Evolutionary conservation across 2,329 filamentous ascomycete species (phyloP).

Genomic region (Aureobasidium musti): DNA sequence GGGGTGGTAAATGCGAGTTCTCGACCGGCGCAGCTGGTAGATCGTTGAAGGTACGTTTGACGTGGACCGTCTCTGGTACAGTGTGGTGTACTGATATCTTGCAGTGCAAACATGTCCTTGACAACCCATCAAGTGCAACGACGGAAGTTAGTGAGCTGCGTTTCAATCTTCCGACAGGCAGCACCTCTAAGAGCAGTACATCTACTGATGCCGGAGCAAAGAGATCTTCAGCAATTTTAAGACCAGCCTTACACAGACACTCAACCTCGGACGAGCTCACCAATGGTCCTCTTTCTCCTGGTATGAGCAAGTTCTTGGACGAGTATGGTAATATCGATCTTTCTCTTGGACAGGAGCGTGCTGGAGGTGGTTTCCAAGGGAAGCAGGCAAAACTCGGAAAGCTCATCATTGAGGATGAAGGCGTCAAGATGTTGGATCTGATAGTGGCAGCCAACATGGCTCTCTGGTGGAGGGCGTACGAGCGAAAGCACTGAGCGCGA

Average conservation of each 20-base stretch:
- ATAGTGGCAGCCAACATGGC: constrained; percentile 89
- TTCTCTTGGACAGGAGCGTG: constrained; percentile 76
- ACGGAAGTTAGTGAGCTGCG: constrained; percentile 76
- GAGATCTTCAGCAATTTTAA: constrained; percentile 3
- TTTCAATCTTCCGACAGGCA: constrained; percentile 71
- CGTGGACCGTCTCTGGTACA: constrained; percentile 29
- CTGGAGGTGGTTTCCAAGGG: constrained; percentile 81
- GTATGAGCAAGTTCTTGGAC: constrained; percentile 27
- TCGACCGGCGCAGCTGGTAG: constrained; percentile 74
- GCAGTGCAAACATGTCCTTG: constrained; percentile 68
- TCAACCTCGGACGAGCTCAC: constrained; percentile 24
- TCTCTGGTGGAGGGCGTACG: constrained; percentile 90
- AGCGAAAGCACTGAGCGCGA: constrained; percentile 41
- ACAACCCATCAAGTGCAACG: constrained; percentile 45
- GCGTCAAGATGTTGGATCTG: constrained; percentile 91
- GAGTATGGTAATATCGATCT: constrained; percentile 62
- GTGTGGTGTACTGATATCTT: constrained; percentile 26
- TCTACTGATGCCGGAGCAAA: constrained; percentile 18
- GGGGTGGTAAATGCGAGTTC: constrained; percentile 87
- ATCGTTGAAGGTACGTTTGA: constrained; percentile 38
- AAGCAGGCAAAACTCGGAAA: constrained; percentile 92
- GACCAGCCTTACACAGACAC: constrained; percentile 5
- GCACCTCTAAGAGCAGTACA: too few relatives aligned
- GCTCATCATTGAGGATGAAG: constrained; percentile 83
- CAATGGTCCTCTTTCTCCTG: not conserved